These are phyloP conservation scores for Eutrema japonicum DNA, from an alignment of 345 rosid genomes.

Conservation along the genomic window DNA sequence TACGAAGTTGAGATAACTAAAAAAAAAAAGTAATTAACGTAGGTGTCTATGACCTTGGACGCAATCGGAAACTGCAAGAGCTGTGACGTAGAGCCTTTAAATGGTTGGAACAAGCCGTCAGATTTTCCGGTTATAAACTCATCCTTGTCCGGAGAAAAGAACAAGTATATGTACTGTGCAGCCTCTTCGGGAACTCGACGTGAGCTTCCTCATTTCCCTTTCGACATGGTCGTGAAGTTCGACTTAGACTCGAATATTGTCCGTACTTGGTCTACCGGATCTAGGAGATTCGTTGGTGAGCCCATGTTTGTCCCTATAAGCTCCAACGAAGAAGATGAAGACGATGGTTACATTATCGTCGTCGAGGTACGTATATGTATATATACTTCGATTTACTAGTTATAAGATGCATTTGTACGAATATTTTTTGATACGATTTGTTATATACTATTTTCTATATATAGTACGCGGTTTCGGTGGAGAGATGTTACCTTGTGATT, in stretches of 20 bases:
- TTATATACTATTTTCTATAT: constrained; percentile 30
- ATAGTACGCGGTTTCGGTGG: constrained; percentile 89
- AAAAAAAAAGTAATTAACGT: neutral
- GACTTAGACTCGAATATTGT: constrained; percentile 42
- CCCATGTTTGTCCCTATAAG: constrained; percentile 72
- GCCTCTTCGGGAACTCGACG: constrained; percentile 70
- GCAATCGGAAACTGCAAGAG: constrained; percentile 51
- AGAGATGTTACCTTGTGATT: constrained; percentile 75
- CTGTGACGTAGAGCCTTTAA: constrained; percentile 56
- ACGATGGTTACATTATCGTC: constrained; percentile 76
- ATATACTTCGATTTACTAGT: neutral
- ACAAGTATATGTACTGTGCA: constrained; percentile 58
- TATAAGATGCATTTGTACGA: neutral
- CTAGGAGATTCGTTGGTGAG: constrained; percentile 82
- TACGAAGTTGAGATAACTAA: neutral
- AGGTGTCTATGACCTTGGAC: constrained; percentile 66
- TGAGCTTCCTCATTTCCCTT: constrained; percentile 77
- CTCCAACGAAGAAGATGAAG: constrained; percentile 38
- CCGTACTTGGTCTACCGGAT: constrained; percentile 62
- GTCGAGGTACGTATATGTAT: constrained; percentile 63
- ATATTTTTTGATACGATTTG: neutral
- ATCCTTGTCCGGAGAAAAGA: constrained; percentile 59
- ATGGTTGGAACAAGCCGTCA: constrained; percentile 64
- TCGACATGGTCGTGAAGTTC: constrained; percentile 78
- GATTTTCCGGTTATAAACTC: constrained; percentile 81